phyloP scores from a whole-genome alignment of 306 rosid species.

The Pachyrhizus erosus region DNA sequence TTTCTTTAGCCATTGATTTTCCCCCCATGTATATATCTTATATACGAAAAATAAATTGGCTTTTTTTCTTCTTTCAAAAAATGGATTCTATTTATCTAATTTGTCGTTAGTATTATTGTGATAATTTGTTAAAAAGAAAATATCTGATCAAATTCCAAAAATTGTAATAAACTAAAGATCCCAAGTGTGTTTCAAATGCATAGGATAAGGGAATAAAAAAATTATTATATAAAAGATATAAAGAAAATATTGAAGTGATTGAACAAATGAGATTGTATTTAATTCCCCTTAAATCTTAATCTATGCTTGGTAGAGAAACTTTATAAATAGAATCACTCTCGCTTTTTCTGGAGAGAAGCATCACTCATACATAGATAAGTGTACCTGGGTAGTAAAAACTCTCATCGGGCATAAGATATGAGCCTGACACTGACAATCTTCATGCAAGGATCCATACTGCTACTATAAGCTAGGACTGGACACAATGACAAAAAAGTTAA shows the following conservation, averaged over 20 bases:
- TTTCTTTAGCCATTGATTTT: conserved; percentile 14
- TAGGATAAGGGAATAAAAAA: not conserved
- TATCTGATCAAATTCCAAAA: not conserved
- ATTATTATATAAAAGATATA: too few species aligned
- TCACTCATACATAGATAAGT: too few species aligned
- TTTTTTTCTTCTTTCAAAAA: not conserved
- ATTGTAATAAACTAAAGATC: not conserved
- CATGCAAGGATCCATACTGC: too few species aligned
- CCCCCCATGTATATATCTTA: not conserved
- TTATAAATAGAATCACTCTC: not conserved
- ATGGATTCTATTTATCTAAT: not conserved
- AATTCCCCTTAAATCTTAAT: not conserved
- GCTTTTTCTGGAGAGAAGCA: not conserved
- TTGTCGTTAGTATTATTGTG: not conserved
- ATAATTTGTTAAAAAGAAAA: not conserved
- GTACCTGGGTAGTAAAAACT: not conserved
- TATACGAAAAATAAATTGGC: not conserved
- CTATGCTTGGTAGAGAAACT: not conserved
- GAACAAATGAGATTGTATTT: not conserved
- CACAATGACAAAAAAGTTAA: too few species aligned
- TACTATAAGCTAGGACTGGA: too few species aligned
- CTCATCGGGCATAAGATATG: not conserved
- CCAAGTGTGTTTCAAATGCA: not conserved
- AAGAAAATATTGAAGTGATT: not conserved
- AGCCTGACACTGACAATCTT: too few species aligned